These are phyloP conservation scores for Alliaria petiolata DNA, from an alignment of 345 rosid species.

Conservation along the genomic window DNA sequence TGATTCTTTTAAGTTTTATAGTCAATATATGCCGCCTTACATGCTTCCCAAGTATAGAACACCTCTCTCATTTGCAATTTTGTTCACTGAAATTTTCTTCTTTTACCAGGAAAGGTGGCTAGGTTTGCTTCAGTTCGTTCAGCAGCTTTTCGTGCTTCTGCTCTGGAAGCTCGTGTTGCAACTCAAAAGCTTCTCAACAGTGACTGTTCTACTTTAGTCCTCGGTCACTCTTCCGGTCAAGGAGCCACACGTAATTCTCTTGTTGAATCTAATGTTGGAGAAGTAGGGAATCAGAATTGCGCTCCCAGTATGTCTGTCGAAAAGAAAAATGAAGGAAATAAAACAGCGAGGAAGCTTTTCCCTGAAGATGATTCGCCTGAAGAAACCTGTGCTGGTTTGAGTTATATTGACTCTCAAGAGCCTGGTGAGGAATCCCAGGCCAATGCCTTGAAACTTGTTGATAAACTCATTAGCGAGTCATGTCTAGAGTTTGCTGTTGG, in stretches of 20 bases:
- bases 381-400: slow-evolving; percentile 38
- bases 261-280: slow-evolving; percentile 23
- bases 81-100: not conserved
- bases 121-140: slow-evolving; percentile 70
- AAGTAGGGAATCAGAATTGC: slow-evolving; percentile 31
- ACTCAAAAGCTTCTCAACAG: slow-evolving; percentile 21
- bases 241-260: slow-evolving; percentile 14
- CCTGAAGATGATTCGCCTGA: slow-evolving; percentile 38
- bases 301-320: slow-evolving; percentile 22
- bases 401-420: slow-evolving; percentile 84
- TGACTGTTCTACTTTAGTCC: slow-evolving; percentile 20
- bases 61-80: not conserved
- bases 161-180: slow-evolving; percentile 46
- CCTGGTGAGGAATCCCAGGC: slow-evolving; percentile 81
- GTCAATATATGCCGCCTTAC: no score
- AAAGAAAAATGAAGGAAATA: slow-evolving; percentile 34
- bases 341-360: slow-evolving; percentile 61
- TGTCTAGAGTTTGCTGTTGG: slow-evolving; percentile 43
- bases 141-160: slow-evolving; percentile 69
- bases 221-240: slow-evolving; percentile 39
- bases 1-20: no score
- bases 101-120: slow-evolving; percentile 17
- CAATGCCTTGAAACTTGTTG: slow-evolving; percentile 69
- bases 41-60: no score
- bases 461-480: slow-evolving; percentile 58